These are phyloP conservation scores for Acanthamoeba royreba DNA, from an alignment of 208 protist genomes.

Conservation along the genomic window DNA sequence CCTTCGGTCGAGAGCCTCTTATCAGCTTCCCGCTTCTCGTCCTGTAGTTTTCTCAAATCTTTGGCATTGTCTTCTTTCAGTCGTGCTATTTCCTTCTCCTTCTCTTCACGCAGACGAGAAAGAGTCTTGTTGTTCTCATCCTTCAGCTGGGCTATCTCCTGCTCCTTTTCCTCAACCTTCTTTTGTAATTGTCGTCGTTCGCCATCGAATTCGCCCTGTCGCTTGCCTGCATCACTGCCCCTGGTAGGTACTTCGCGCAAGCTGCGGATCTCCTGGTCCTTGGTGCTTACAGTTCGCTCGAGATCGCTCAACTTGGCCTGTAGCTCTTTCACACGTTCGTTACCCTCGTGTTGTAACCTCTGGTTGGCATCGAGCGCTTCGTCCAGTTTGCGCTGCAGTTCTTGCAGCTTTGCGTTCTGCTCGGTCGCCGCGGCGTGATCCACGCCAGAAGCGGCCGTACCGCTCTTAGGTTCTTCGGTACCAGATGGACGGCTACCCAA, in stretches of 20 bases:
- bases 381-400: background rate
- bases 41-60: background rate
- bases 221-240: background rate
- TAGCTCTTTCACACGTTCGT: background rate
- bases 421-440: background rate
- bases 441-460: background rate
- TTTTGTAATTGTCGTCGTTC: background rate
- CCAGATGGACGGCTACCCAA: background rate
- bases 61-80: background rate
- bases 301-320: background rate
- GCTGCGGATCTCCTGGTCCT: background rate
- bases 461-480: background rate
- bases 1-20: background rate
- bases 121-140: background rate
- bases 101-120: background rate
- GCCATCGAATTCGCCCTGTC: background rate
- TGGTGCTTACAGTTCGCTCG: background rate
- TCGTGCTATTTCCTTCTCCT: background rate
- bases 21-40: background rate
- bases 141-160: background rate
- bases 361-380: background rate
- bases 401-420: background rate
- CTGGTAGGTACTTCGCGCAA: background rate
- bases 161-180: background rate
- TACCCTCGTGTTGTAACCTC: background rate